A percentile compares a stretch with the other conserved stretches of the same genome.
Evolutionary conservation across 2,329 filamentous ascomycete genomes (phyloP).

Genomic region (Talaromyces sp.): DNA sequence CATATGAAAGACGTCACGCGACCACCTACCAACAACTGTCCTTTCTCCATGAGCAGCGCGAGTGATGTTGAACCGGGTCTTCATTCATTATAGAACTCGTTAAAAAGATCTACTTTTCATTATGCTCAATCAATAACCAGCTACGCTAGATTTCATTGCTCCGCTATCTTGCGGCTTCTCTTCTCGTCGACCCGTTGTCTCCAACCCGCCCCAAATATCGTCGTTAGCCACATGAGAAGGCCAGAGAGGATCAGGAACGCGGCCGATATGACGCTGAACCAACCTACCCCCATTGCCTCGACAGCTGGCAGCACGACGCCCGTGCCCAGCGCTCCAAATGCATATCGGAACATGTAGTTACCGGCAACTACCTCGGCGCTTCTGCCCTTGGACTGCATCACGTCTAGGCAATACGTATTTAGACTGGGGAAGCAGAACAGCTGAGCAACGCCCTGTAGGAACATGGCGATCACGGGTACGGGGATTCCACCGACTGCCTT

Average conservation of each 20-base stretch:
- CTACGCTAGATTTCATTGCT: not conserved
- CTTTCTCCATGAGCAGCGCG: not conserved
- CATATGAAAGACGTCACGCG: not conserved
- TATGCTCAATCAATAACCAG: not conserved
- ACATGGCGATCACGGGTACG: conserved; percentile 66
- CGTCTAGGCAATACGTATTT: conserved; percentile 78
- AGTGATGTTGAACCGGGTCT: not conserved
- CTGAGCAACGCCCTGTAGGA: conserved; percentile 68
- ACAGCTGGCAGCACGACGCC: conserved; percentile 70
- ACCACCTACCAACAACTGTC: not conserved
- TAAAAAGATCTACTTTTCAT: not conserved
- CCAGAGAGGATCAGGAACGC: conserved; percentile 51
- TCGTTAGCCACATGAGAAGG: conserved; percentile 44
- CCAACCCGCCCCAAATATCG: conserved; percentile 50
- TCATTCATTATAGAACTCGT: not conserved
- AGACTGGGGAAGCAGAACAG: conserved; percentile 71
- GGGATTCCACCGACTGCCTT: conserved; percentile 52
- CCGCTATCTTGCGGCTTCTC: conserved; percentile 20
- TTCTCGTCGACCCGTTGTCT: conserved; percentile 51
- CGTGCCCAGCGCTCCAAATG: conserved; percentile 67
- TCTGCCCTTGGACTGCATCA: conserved; percentile 60
- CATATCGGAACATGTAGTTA: conserved; percentile 74
- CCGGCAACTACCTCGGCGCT: conserved; percentile 72
- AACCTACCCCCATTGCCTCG: conserved; percentile 71
- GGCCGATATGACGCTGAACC: conserved; percentile 70